Base-by-base conservation (phyloP, 306 rosid species). In the Styphnolobium japonicum region DNA sequence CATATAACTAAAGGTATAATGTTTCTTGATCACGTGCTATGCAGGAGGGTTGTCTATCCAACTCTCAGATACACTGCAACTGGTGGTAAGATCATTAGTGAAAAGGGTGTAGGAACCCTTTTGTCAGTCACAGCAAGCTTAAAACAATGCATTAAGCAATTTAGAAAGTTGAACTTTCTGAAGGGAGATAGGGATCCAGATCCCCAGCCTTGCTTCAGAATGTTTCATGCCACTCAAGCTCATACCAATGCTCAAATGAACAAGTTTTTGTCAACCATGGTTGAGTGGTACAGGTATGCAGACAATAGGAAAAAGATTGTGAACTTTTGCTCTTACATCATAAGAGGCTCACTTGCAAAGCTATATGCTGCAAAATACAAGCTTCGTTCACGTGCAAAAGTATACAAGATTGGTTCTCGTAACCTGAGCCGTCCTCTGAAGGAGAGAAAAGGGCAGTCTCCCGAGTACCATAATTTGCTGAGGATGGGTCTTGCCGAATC, bases 231-330 rank as follows among this genome's bases (percentile, higher is more conserved):
- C 72, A 94, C 98, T 1, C 98, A 94, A 75, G 97, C 98, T 42
- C 97, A 92, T 79, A 94, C 97, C n/a, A 94, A 94, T 87, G 91
- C 95, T 53, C 98, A 94, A 85, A 92, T 92, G 98, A 94, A 94
- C 85, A 94, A 94, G 95, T 91, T 92, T 52, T 82, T 94, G 80
- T 82, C 93, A 31, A 89, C 95, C 57, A 91, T 92, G 89, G 97
- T 91, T 56, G 97, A 94, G 83, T 94, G 97, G 98, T 94, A 91
- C 43, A 87, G 91, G 71, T 94, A 74, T 90, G 98, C 97, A n/a
- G 98, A 94, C 81, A 94, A 94, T 70, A 71, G 98, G 80, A 94
- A 89, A 80, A 94, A 94, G 71, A 81, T 92, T 14, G 98, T 94
- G 68, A 94, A 94, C 86, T 94, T 94, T 56, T 94, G 98, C 60